Evolutionary conservation across 495 filamentous ascomycete species (phyloP).

Genomic region (Peziza echinospora): DNA sequence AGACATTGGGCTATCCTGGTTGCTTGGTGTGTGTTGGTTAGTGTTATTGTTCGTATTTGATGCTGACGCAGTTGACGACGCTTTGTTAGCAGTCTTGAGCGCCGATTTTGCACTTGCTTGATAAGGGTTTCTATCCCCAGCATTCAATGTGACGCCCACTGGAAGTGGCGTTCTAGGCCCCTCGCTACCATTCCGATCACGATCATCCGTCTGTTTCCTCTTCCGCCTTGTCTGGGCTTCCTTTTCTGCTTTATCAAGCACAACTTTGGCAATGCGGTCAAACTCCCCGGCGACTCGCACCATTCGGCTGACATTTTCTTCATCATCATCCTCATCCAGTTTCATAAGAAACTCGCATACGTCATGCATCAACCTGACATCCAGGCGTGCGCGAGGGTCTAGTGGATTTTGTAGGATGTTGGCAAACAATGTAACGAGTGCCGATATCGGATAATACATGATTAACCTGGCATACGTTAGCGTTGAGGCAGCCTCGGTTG

Average conservation of each 20-base stretch:
- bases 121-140: no score
- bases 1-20: conserved; percentile 2
- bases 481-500: background rate
- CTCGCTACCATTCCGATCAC: background rate
- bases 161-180: background rate
- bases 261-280: conserved; percentile 77
- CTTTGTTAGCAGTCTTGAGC: no score
- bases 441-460: conserved; percentile 90
- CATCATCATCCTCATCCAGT: conserved; percentile 50
- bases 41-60: conserved; percentile 21
- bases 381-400: conserved; percentile 66
- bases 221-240: conserved; percentile 57
- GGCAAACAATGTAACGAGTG: conserved; percentile 84
- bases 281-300: conserved; percentile 82
- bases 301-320: conserved; percentile 79
- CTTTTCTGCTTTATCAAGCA: conserved; percentile 75
- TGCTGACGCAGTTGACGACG: conserved; percentile 12
- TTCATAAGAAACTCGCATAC: conserved; percentile 75
- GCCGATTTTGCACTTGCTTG: no score
- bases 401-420: conserved; percentile 93
- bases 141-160: background rate
- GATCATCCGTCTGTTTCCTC: conserved; percentile 33
- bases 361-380: conserved; percentile 73
- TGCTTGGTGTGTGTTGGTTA: conserved; percentile 15
- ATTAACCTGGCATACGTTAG: conserved; percentile 43